Evolutionary conservation across 179 eudicot species (phyloP).

Genomic region (Heliamphora ciliata): DNA sequence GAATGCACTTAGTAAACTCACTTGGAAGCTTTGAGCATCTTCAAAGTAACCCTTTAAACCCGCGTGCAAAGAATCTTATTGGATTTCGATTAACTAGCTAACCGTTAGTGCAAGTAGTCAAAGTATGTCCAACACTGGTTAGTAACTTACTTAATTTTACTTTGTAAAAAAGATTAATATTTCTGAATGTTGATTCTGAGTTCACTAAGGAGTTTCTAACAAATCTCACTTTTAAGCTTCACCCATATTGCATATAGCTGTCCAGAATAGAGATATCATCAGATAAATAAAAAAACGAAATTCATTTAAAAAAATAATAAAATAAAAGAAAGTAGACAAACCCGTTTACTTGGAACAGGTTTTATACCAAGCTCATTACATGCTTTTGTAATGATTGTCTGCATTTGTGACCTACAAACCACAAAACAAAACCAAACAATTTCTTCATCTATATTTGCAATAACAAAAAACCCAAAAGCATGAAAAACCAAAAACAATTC

Average conservation of each 20-base stretch:
- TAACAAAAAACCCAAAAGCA: neutral
- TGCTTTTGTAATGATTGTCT: conserved; percentile 88
- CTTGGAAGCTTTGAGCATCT: too few species aligned
- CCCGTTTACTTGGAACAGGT: conserved; percentile 89
- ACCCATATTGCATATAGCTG: neutral
- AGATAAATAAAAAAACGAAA: neutral
- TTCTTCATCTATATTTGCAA: neutral
- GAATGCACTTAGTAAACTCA: too few species aligned
- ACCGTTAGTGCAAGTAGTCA: too few species aligned
- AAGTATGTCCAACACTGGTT: conserved; percentile 1
- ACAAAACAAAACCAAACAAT: conserved; percentile 12
- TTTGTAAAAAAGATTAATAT: neutral
- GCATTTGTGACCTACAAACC: conserved; percentile 81
- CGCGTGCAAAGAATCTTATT: too few species aligned
- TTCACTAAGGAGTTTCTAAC: neutral
- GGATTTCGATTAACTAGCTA: too few species aligned
- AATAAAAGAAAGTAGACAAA: conserved; percentile 15
- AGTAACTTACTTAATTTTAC: neutral
- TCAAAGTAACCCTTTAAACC: too few species aligned
- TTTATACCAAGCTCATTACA: conserved; percentile 82
- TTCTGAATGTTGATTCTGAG: neutral
- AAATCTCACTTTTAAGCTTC: neutral
- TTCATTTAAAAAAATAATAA: neutral
- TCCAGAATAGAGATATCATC: neutral
- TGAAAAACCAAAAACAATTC: conserved; percentile 1